Evolutionary conservation across 805 yeast species (phyloP).

Genomic region (Wickerhamiella kazuoi): DNA sequence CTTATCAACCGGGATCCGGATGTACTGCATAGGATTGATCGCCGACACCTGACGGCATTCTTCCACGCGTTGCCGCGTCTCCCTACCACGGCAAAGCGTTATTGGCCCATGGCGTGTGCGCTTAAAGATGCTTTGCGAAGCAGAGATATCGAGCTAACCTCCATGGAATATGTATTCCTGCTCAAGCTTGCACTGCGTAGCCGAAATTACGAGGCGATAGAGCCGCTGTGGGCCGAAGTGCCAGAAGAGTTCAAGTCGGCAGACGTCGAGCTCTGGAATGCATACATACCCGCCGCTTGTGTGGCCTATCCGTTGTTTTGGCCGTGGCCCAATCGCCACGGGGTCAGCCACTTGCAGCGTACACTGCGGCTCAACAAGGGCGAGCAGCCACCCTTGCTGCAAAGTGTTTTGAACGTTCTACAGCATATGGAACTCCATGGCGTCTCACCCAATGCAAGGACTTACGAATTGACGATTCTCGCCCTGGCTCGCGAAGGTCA

Average conservation of each 20-base stretch:
- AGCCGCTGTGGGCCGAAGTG: conserved; percentile 16
- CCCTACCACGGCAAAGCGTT: conserved; percentile 7
- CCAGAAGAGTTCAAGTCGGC: conserved; percentile 8
- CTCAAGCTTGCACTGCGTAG: conserved; percentile 17
- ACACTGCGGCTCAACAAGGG: not conserved
- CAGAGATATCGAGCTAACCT: conserved; percentile 8
- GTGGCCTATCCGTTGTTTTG: conserved; percentile 17
- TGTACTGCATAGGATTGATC: not conserved
- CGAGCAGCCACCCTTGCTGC: conserved; percentile 9
- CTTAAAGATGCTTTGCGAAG: conserved; percentile 9
- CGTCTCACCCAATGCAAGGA: conserved; percentile 17
- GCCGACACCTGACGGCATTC: conserved; percentile 1
- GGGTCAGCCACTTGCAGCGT: not conserved
- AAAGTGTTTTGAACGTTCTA: conserved; percentile 13
- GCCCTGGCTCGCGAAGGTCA: conserved; percentile 17
- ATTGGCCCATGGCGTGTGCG: conserved; percentile 13
- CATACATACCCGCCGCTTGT: conserved; percentile 19
- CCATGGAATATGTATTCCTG: conserved; percentile 14
- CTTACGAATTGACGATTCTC: conserved; percentile 18
- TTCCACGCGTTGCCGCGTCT: conserved; percentile 10
- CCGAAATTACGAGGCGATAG: conserved; percentile 10
- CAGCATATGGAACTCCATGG: conserved; percentile 17
- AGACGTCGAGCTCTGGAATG: conserved; percentile 20
- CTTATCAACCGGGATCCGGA: not conserved
- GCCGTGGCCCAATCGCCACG: conserved; percentile 8